Base-by-base conservation (phyloP, 768 basidiomycete species). In the Boletus coccyginus region DNA sequence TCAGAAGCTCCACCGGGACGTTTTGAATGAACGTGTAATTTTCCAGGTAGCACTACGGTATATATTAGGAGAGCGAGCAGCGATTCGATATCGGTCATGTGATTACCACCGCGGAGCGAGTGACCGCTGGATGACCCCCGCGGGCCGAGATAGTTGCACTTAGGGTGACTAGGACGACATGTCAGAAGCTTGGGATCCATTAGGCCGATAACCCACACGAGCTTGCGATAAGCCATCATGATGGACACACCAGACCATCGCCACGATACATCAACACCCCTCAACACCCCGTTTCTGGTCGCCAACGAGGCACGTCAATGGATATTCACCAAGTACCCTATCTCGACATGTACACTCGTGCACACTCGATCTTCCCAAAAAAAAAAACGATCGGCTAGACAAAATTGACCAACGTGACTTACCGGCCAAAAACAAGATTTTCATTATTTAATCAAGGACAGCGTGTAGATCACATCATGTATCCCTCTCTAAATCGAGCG, bases 381-480 rank as follows among this genome's bases (percentile, higher is more conserved):
- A 31, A 31, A 51, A 36, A 52, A 53, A 31, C 31, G 24, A 44
- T 39, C 48, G 58, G 24, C 33, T 31, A 17, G 13, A 43, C 32
- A 49, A 36, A 19, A 40, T 21, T 3, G 11, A 24, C 29, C 16
- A 49, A 31, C 21, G 19, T 31, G 36, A 52, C 45, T 40, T 12
- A 44, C 47, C 14, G 32, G 39, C n/a, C 41, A 16, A 32, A 38
- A 36, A 17, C 24, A 21, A 14, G 50, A 55, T 43, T 19, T 59
- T 56, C 57, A 65, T n/a, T n/a, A n/a, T n/a, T 65, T 62, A 46
- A 65, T 51, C 45, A 50, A 36, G 21, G 33, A 36, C 16, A 3
- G 19, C n/a, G n/a, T n/a, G n/a, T n/a, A n/a, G n/a, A n/a, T n/a
- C n/a, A n/a, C n/a, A n/a, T n/a, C 27, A 27, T 27, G 27, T 19